Conservation (phyloP, 2,329 filamentous ascomycete species). For the Trichoderma sp. region DNA sequence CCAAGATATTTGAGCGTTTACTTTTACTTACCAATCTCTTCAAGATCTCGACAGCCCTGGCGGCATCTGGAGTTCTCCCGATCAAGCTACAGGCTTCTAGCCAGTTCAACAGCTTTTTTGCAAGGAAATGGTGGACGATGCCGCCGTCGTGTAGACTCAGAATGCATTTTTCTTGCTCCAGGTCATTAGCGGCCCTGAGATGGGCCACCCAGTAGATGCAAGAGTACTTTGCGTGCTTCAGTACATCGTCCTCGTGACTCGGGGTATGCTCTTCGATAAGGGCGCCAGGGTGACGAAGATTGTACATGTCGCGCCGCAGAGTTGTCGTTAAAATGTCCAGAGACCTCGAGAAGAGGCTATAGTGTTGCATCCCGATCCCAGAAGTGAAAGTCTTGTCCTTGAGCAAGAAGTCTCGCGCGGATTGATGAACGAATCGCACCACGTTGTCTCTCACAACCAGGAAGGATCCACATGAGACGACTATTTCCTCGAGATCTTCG, state of each 20-base stretch:
- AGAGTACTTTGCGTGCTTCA: conserved; percentile 29
- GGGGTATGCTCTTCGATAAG: neutral
- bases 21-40: conserved; percentile 25
- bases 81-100: conserved; percentile 47
- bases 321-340: conserved; percentile 25
- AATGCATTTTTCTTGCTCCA: neutral
- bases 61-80: conserved; percentile 32
- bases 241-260: conserved; percentile 22
- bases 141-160: neutral
- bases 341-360: neutral
- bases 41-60: conserved; percentile 22
- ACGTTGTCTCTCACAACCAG: conserved; percentile 39
- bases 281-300: conserved; percentile 30
- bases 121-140: conserved; percentile 40
- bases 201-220: conserved; percentile 35
- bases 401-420: conserved; percentile 48
- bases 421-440: conserved; percentile 48
- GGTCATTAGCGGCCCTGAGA: conserved; percentile 13
- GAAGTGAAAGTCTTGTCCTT: conserved; percentile 31
- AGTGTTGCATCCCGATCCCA: conserved; percentile 27
- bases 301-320: conserved; percentile 34
- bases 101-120: conserved; percentile 45
- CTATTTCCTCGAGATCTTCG: conserved; percentile 19
- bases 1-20: neutral
- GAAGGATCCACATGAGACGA: conserved; percentile 44